phyloP scores from a whole-genome alignment of 108 stramenopile genomes.

The Discostella pseudostelligera region DNA sequence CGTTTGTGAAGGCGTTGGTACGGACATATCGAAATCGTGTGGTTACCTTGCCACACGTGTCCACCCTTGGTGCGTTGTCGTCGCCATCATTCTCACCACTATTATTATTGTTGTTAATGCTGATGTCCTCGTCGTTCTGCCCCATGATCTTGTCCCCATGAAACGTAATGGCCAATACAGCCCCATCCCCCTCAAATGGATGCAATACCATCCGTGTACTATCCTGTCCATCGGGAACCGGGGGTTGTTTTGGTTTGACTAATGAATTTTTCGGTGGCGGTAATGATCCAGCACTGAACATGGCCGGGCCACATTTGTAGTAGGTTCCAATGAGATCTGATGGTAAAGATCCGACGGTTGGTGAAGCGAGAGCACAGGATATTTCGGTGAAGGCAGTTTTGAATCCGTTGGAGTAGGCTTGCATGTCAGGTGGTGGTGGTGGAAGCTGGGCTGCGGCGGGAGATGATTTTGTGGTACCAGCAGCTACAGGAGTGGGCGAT shows the following conservation, averaged over 20 bases:
- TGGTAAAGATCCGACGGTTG: conserved; percentile 55
- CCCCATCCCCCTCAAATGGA: conserved; percentile 85
- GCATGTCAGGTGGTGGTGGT: conserved; percentile 53
- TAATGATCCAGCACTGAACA: conserved; percentile 86
- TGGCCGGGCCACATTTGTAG: conserved; percentile 78
- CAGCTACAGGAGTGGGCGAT: background rate
- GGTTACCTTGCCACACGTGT: conserved; percentile 35
- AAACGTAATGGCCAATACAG: conserved; percentile 74
- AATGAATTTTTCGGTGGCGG: conserved; percentile 76
- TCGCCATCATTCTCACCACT: background rate
- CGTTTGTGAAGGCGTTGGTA: conserved; percentile 77
- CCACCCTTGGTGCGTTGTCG: background rate
- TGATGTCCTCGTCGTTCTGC: conserved; percentile 16
- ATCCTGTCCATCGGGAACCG: conserved; percentile 75
- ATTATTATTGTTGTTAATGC: background rate
- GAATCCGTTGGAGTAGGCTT: conserved; percentile 72
- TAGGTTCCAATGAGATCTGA: conserved; percentile 75
- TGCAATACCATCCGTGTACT: conserved; percentile 71
- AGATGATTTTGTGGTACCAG: background rate
- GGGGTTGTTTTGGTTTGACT: conserved; percentile 76
- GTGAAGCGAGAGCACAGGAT: conserved; percentile 40
- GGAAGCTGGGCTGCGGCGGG: conserved; percentile 2
- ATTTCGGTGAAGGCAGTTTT: conserved; percentile 75
- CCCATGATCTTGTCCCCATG: conserved; percentile 34
- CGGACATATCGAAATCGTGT: conserved; percentile 72